Evolutionary conservation across 768 basidiomycete species (phyloP), one percentile per base, ranked within the genome.

Genomic region (Thelephora aurantiotincta): DNA sequence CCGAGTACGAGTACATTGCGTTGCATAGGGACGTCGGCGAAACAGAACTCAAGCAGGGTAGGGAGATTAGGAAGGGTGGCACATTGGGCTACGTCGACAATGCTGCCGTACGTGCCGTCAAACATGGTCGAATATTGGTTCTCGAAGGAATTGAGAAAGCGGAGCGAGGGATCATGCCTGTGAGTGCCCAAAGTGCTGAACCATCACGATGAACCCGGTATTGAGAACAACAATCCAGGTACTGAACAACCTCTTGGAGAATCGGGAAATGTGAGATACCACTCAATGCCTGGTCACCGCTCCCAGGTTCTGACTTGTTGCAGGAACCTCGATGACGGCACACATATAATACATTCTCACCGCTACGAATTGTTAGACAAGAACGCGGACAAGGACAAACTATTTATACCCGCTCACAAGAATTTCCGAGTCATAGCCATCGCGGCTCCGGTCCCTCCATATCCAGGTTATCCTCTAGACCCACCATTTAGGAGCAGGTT

Each of bases 101-200:
- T 54, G 72, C 78, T 3, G 75, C 78, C 0, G 80, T 81, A 0
- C 71, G 71, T 41, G 80, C 80, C 4, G 79, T 75, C 18, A 82
- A 80, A 55, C 66, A 75, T 54, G 80, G 80, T 6, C 71, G 79
- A 1, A 56, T 82, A 20, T 65, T 82, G 20, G 79, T 82, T 44
- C 59, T 81, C 43, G 80, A 82, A 56, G 80, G 80, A 16, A 75
- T 81, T 57, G 80, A 82, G 58, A 81, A 80, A 60, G 79, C 79
- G 5, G 79, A 81, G 54, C 70, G 80, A 19, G 80, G 80, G 23
- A 82, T 81, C 22, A 80, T 80, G 78, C 80, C 80, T 13, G 76
- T 78, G 56, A 26, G 73, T 62, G 2, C 11, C 20, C 11, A 19
- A 11, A 14, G 13, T 3, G 18, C n/a, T 50, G 48, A 22, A 5